These are phyloP conservation scores for Verticillium dahliae DNA, from an alignment of 2,329 filamentous ascomycete species.

Conservation along the genomic window DNA sequence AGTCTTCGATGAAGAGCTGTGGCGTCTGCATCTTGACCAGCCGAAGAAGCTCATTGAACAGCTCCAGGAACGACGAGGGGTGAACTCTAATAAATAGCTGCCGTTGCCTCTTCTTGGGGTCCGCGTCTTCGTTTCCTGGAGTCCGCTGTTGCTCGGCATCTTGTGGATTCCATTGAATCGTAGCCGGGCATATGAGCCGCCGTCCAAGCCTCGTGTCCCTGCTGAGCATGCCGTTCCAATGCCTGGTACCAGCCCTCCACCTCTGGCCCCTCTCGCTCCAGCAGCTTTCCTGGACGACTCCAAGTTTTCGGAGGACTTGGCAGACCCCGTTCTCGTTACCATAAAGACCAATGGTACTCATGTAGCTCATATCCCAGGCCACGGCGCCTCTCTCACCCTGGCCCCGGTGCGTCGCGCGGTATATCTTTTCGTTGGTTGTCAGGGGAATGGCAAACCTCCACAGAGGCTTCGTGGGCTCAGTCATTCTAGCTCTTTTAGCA, in stretches of 20 bases:
- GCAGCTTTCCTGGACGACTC: conserved; percentile 51
- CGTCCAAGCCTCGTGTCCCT: conserved; percentile 46
- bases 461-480: conserved; percentile 66
- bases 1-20: conserved; percentile 57
- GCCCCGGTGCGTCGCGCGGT: conserved; percentile 79
- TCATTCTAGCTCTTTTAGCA: conserved; percentile 87
- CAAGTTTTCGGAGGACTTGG: conserved; percentile 59
- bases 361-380: conserved; percentile 91
- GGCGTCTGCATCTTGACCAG: conserved; percentile 55
- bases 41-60: conserved; percentile 57
- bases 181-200: conserved; percentile 63
- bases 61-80: conserved; percentile 68
- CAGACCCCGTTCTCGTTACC: conserved; percentile 59
- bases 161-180: conserved; percentile 66
- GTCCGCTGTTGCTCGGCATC: conserved; percentile 13
- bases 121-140: conserved; percentile 3
- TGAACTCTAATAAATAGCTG: conserved; percentile 69
- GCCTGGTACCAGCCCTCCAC: conserved; percentile 55
- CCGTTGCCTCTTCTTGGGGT: conserved; percentile 20
- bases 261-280: conserved; percentile 60
- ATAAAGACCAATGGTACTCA: conserved; percentile 75
- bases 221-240: conserved; percentile 43
- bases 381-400: conserved; percentile 69
- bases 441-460: conserved; percentile 87
- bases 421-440: conserved; percentile 83